Conservation (phyloP, 192 early-diverging fungal genomes). For the Spizellomyces punctatus region DNA sequence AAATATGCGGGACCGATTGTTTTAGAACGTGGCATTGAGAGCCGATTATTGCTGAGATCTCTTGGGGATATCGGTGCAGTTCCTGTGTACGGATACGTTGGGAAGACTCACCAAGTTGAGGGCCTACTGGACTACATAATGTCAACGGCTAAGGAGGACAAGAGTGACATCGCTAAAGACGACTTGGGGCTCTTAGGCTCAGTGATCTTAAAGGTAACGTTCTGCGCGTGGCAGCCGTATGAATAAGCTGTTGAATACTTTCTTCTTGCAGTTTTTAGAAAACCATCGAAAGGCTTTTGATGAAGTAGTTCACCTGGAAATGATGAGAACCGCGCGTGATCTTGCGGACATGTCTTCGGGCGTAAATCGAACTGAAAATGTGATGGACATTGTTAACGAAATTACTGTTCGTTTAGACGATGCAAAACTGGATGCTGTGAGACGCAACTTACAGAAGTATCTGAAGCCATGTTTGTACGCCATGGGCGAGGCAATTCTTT, state of each 20-base stretch:
- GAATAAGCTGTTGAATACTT: too few relatives aligned
- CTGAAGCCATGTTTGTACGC: conserved; percentile 7
- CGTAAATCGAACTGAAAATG: neutral
- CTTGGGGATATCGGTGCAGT: conserved; percentile 22
- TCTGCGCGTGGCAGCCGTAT: too few relatives aligned
- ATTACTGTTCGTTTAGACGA: neutral
- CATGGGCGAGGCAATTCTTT: neutral
- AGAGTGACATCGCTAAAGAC: too few relatives aligned
- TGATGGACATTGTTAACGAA: too few relatives aligned
- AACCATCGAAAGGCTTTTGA: conserved; percentile 11
- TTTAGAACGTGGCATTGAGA: conserved; percentile 7
- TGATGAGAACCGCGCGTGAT: neutral
- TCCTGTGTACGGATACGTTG: conserved; percentile 37
- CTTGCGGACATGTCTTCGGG: neutral
- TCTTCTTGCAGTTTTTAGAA: conserved; percentile 8
- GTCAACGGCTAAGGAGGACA: too few relatives aligned
- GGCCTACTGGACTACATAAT: too few relatives aligned
- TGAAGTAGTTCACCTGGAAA: neutral
- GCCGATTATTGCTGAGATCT: conserved; percentile 3
- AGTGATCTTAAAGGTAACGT: too few relatives aligned
- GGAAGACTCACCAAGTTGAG: conserved; percentile 16
- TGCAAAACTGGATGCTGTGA: neutral
- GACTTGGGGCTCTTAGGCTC: too few relatives aligned
- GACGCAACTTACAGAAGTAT: conserved; percentile 9
- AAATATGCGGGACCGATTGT: conserved; percentile 4